Percentiles rank a stretch among this genome's conserved stretches.
Conservation (phyloP, 1,284 basidiomycete species). For the Microbotryomycetes sp. region DNA sequence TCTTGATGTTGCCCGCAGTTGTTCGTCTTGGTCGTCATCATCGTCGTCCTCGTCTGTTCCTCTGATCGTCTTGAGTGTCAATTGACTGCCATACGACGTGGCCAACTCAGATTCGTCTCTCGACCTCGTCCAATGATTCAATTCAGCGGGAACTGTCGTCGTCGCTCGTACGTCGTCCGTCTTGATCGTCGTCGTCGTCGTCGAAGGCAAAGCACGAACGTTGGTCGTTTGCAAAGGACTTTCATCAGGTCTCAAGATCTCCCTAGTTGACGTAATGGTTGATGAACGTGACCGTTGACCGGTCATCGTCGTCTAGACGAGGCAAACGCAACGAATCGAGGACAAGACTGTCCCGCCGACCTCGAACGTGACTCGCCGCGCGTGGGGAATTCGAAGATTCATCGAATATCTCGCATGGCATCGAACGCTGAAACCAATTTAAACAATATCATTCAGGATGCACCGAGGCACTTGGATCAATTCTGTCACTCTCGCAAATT, state of each 20-base stretch:
- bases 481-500: too few relatives aligned
- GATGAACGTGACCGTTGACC: constrained; percentile 13
- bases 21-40: background rate
- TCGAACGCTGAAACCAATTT: too few relatives aligned
- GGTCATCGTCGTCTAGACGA: too few relatives aligned
- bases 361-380: too few relatives aligned
- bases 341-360: too few relatives aligned
- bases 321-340: too few relatives aligned
- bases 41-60: background rate
- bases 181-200: background rate
- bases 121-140: background rate
- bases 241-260: background rate
- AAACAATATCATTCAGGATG: too few relatives aligned
- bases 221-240: background rate
- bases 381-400: too few relatives aligned
- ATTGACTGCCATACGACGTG: constrained; percentile 6
- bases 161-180: background rate
- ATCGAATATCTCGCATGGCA: too few relatives aligned
- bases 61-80: constrained; percentile 17
- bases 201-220: background rate
- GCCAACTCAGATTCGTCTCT: constrained; percentile 8
- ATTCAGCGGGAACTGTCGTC: background rate
- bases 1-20: too few relatives aligned
- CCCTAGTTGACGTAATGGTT: constrained; percentile 3
- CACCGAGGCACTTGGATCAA: too few relatives aligned